Conservation (phyloP, 805 yeast genomes). For the Hanseniaspora taiwanica region DNA sequence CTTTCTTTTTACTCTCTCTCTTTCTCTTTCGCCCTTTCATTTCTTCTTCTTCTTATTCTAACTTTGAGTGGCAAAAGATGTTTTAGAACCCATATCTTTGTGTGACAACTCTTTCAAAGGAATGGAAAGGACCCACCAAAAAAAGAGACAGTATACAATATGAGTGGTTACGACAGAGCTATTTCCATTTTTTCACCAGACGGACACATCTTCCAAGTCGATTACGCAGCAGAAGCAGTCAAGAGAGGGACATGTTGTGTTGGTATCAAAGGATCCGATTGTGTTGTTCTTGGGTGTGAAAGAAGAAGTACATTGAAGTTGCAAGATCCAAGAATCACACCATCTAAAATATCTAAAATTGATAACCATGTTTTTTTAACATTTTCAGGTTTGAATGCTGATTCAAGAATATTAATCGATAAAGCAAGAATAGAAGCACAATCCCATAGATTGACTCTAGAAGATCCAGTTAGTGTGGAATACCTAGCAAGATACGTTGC, state of each 20-base stretch:
- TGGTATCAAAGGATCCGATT: conserved; percentile 81
- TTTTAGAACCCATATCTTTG: too few species aligned
- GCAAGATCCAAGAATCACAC: conserved; percentile 94
- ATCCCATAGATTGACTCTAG: conserved; percentile 83
- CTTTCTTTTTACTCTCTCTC: too few species aligned
- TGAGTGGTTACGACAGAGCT: conserved; percentile 99
- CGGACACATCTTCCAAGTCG: conserved; percentile 98
- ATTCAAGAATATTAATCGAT: conserved; percentile 87
- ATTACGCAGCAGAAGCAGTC: conserved; percentile 94
- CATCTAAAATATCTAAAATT: conserved; percentile 81
- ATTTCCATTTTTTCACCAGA: conserved; percentile 97
- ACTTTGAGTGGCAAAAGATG: too few species aligned
- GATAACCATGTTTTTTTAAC: conserved; percentile 87
- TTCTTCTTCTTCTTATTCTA: too few species aligned
- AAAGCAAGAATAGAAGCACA: conserved; percentile 96
- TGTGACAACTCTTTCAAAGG: too few species aligned
- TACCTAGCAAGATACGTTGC: conserved; percentile 90
- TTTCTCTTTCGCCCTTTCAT: too few species aligned
- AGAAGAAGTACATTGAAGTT: conserved; percentile 88
- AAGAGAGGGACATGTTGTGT: conserved; percentile 98
- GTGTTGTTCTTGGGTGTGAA: conserved; percentile 92
- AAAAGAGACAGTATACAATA: conserved; percentile 16
- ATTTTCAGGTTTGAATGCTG: conserved; percentile 97
- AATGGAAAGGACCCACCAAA: neutral
- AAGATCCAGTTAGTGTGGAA: conserved; percentile 85